Evolutionary conservation across 2,329 filamentous ascomycete species (phyloP).

Genomic region (Periglandula ipomoeae): DNA sequence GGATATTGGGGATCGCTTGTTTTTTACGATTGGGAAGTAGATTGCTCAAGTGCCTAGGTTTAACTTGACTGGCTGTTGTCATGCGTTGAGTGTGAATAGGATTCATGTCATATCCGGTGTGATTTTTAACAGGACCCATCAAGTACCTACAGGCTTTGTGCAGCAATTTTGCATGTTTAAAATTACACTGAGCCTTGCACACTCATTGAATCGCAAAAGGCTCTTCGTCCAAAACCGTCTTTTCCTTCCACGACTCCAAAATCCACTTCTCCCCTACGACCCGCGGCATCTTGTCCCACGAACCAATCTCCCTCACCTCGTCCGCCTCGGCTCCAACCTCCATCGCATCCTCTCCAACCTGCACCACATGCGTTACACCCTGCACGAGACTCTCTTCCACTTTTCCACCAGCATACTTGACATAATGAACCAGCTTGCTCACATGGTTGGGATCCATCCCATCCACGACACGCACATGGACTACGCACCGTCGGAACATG

Average conservation of each 20-base stretch:
- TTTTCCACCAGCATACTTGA: conserved; percentile 61
- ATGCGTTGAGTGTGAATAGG: no score
- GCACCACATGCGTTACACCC: conserved; percentile 63
- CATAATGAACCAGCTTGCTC: conserved; percentile 42
- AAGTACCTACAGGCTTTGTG: no score
- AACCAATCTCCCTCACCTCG: conserved; percentile 36
- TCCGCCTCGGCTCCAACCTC: conserved; percentile 27
- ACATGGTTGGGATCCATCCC: conserved; percentile 23
- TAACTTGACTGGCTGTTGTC: no score
- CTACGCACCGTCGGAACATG: conserved; percentile 40
- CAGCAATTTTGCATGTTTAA: no score
- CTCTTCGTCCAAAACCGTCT: conserved; percentile 74
- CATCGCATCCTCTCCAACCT: conserved; percentile 32
- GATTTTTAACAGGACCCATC: no score
- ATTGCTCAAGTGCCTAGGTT: no score
- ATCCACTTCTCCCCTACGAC: conserved; percentile 67
- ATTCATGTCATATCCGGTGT: no score
- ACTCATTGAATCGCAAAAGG: conserved; percentile 29
- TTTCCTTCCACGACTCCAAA: conserved; percentile 68
- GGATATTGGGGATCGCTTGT: conserved; percentile 84
- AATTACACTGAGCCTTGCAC: not conserved
- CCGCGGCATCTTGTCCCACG: conserved; percentile 48
- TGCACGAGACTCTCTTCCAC: conserved; percentile 40
- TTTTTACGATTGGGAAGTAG: conserved; percentile 50
- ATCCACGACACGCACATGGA: conserved; percentile 28